These are phyloP conservation scores for Cytospora chrysosperma DNA, from an alignment of 2,329 filamentous ascomycete species.

Conservation along the genomic window DNA sequence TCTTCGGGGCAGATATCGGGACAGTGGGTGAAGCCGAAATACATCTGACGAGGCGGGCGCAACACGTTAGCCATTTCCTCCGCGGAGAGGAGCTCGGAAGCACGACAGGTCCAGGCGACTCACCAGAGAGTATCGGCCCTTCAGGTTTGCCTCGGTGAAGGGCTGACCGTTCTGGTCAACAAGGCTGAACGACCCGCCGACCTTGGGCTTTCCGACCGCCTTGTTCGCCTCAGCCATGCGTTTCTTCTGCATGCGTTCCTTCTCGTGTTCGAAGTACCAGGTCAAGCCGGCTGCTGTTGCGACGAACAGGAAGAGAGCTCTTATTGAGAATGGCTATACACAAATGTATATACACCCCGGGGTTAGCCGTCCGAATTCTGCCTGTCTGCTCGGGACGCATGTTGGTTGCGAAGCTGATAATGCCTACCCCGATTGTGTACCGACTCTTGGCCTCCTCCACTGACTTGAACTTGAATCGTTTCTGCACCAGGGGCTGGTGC, in stretches of 20 bases:
- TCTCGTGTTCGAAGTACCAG: conserved; percentile 92
- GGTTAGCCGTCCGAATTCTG: conserved; percentile 17
- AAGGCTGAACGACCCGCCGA: conserved; percentile 83
- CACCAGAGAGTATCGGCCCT: conserved; percentile 82
- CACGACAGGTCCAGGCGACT: neutral
- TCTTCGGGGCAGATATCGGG: conserved; percentile 99
- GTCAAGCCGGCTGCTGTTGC: conserved; percentile 73
- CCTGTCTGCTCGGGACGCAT: neutral
- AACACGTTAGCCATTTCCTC: conserved; percentile 1
- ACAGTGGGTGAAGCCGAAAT: conserved; percentile 98
- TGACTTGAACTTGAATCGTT: conserved; percentile 48
- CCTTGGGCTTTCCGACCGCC: conserved; percentile 87
- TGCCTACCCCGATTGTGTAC: conserved; percentile 54
- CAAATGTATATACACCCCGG: neutral
- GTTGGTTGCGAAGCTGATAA: neutral
- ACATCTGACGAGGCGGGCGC: conserved; percentile 58
- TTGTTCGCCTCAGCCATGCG: conserved; percentile 89
- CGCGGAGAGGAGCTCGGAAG: neutral
- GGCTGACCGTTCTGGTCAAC: conserved; percentile 76
- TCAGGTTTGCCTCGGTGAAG: conserved; percentile 78
- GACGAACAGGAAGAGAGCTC: conserved; percentile 83
- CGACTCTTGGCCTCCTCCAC: conserved; percentile 60
- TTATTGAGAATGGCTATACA: conserved; percentile 84
- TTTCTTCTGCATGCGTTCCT: conserved; percentile 85
- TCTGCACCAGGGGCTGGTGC: conserved; percentile 35